phyloP scores from a whole-genome alignment of 768 basidiomycete species.

The Podaxis mareebaensis region DNA sequence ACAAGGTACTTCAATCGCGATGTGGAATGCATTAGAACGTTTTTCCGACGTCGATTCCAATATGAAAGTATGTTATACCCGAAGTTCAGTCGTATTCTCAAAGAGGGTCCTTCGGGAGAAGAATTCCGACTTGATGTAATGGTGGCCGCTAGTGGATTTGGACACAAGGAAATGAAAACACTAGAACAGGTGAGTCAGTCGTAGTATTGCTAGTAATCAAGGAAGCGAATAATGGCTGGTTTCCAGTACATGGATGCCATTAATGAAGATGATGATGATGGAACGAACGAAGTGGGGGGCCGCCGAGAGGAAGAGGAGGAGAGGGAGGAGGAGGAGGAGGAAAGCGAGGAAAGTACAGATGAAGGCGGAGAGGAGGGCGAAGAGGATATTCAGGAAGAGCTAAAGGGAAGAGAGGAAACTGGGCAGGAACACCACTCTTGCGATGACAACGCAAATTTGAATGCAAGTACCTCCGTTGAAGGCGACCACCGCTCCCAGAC shows the following conservation, averaged over 20 bases:
- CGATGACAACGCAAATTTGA: background rate
- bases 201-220: constrained; percentile 1
- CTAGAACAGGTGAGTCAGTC: constrained; percentile 74
- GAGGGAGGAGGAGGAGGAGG: constrained; percentile 8
- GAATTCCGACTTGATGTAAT: constrained; percentile 86
- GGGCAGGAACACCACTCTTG: background rate
- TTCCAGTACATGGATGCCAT: constrained; percentile 66
- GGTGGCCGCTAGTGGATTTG: constrained; percentile 94
- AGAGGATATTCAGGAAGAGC: constrained; percentile 24
- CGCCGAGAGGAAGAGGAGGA: constrained; percentile 36
- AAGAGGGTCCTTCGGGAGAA: constrained; percentile 41
- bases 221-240: constrained; percentile 12
- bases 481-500: background rate
- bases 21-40: constrained; percentile 92
- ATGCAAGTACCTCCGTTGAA: background rate
- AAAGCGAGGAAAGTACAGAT: background rate
- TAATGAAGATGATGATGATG: constrained; percentile 24
- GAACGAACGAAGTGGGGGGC: constrained; percentile 31
- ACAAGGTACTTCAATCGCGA: constrained; percentile 98
- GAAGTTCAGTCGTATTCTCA: constrained; percentile 68
- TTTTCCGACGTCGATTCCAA: constrained; percentile 87
- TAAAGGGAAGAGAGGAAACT: background rate
- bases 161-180: constrained; percentile 75
- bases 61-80: constrained; percentile 93
- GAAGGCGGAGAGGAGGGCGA: constrained; percentile 31